These are phyloP conservation scores for Tricholomella constricta DNA, from an alignment of 768 basidiomycete genomes.

Conservation along the genomic window DNA sequence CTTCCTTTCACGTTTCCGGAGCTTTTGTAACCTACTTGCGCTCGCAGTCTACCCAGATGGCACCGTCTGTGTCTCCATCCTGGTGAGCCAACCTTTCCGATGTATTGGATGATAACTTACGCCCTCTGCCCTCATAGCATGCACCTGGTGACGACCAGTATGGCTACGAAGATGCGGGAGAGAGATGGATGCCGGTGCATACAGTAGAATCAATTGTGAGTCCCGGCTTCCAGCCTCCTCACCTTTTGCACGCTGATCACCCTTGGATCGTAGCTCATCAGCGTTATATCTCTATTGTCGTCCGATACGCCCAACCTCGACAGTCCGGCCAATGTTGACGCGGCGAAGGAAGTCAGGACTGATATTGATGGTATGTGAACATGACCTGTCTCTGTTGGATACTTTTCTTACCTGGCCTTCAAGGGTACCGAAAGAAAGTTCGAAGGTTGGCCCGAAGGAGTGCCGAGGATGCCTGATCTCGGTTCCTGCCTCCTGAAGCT, in stretches of 20 bases:
- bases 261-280: constrained; percentile 67
- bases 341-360: constrained; percentile 83
- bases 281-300: constrained; percentile 94
- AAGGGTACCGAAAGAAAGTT: constrained; percentile 95
- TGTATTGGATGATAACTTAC: constrained; percentile 5
- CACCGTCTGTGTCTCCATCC: constrained; percentile 93
- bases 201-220: constrained; percentile 93
- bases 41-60: constrained; percentile 89
- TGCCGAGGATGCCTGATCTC: constrained; percentile 78
- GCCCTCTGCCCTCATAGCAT: constrained; percentile 53
- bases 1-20: neutral
- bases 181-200: constrained; percentile 98
- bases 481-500: constrained; percentile 6
- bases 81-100: constrained; percentile 48
- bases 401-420: constrained; percentile 17
- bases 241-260: constrained; percentile 11
- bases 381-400: neutral
- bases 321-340: constrained; percentile 96
- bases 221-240: neutral
- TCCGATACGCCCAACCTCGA: constrained; percentile 89
- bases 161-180: constrained; percentile 95
- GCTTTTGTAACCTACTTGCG: constrained; percentile 8
- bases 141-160: constrained; percentile 96
- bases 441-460: constrained; percentile 82
- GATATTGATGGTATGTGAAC: constrained; percentile 55